phyloP scores from a whole-genome alignment of 139 green algal species.

The Chlamydomonas applanata region DNA sequence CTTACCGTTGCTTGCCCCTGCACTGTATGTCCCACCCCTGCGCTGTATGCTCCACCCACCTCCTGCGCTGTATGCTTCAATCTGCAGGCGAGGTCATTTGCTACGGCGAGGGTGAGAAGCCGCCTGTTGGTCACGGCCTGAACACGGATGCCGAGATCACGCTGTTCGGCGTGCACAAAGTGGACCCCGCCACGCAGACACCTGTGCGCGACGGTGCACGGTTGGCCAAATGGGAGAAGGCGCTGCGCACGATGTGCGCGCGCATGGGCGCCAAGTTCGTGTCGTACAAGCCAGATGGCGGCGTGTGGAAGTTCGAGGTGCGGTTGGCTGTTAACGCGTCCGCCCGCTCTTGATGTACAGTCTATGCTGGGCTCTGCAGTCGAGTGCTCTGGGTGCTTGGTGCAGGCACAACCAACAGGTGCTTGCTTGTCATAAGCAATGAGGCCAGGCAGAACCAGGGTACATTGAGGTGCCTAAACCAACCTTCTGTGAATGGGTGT shows the following conservation, averaged over 20 bases:
- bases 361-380: too few relatives aligned
- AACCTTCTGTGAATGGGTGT: too few relatives aligned
- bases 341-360: too few relatives aligned
- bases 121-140: constrained; percentile 73
- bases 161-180: constrained; percentile 63
- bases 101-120: constrained; percentile 78
- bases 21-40: background rate
- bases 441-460: too few relatives aligned
- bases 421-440: too few relatives aligned
- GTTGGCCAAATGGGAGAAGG: constrained; percentile 45
- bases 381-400: too few relatives aligned
- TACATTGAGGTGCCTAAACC: too few relatives aligned
- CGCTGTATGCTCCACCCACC: background rate
- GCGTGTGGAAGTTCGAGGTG: constrained; percentile 83
- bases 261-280: constrained; percentile 80
- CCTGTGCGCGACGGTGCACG: constrained; percentile 41
- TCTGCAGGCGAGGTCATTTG: constrained; percentile 44
- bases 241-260: constrained; percentile 48
- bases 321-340: background rate
- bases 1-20: background rate
- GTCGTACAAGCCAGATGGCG: constrained; percentile 66
- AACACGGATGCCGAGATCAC: constrained; percentile 82
- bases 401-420: too few relatives aligned
- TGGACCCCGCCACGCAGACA: constrained; percentile 57
- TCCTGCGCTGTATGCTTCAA: background rate